Evolutionary conservation across 192 early-diverging fungal species (phyloP).

Genomic region (Kappamyces sp.): DNA sequence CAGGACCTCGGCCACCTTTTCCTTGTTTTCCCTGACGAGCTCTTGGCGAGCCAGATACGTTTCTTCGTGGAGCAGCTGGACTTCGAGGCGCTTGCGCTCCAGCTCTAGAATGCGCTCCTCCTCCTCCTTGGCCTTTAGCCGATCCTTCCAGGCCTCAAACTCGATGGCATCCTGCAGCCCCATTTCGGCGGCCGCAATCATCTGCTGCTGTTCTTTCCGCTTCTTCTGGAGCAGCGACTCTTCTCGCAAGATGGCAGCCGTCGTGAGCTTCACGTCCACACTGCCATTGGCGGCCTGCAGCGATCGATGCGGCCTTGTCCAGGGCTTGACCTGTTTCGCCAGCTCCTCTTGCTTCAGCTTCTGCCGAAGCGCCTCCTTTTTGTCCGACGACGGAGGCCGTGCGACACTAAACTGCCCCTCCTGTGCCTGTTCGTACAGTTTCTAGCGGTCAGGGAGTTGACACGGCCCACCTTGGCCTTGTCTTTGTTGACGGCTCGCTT

Average conservation of each 20-base stretch:
- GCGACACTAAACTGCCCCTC: constrained; percentile 19
- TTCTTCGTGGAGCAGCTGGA: constrained; percentile 50
- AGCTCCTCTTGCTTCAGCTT: constrained; percentile 13
- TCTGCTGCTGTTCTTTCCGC: constrained; percentile 24
- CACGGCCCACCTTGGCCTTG: constrained; percentile 17
- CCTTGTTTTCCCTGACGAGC: constrained; percentile 36
- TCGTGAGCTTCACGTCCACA: constrained; percentile 42
- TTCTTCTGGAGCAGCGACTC: constrained; percentile 36
- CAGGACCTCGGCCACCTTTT: constrained; percentile 31
- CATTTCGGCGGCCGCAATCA: constrained; percentile 28
- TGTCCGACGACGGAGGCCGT: constrained; percentile 10
- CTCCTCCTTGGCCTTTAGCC: constrained; percentile 30
- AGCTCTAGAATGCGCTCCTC: constrained; percentile 30
- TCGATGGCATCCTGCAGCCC: constrained; percentile 32
- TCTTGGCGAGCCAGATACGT: constrained; percentile 37
- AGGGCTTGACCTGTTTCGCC: not conserved
- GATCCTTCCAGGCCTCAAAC: constrained; percentile 36
- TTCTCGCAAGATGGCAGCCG: constrained; percentile 45
- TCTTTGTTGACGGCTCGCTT: constrained; percentile 33
- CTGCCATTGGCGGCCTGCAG: constrained; percentile 7
- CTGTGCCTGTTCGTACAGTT: constrained; percentile 15
- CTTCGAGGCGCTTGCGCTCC: constrained; percentile 40
- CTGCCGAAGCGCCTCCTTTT: constrained; percentile 1
- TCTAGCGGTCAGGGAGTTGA: constrained; percentile 5
- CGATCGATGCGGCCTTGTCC: not conserved